These are phyloP conservation scores for Pyricularia pennisetigena DNA, from an alignment of 2,329 filamentous ascomycete species.

Conservation along the genomic window DNA sequence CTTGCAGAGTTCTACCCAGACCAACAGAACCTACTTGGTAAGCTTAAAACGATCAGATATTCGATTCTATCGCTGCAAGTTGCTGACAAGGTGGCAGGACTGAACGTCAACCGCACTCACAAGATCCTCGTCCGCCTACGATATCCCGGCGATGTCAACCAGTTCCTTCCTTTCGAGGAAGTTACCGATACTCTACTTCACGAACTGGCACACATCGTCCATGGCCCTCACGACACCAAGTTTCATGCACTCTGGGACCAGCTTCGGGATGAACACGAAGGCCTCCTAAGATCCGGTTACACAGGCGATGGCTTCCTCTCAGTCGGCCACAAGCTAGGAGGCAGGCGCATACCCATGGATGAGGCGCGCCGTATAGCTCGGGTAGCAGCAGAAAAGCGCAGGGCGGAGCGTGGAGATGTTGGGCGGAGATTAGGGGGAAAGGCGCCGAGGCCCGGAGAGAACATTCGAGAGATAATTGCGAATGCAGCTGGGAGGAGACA, in stretches of 20 bases:
- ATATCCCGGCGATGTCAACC: constrained; percentile 60
- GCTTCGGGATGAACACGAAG: constrained; percentile 75
- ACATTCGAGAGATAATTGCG: constrained; percentile 64
- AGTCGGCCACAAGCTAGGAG: constrained; percentile 64
- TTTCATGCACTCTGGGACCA: constrained; percentile 88
- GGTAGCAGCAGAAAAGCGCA: constrained; percentile 62
- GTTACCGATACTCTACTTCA: constrained; percentile 89
- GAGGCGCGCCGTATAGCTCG: constrained; percentile 70
- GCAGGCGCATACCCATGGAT: constrained; percentile 50
- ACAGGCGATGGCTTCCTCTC: constrained; percentile 84
- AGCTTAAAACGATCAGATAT: constrained; percentile 7
- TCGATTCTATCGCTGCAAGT: background rate
- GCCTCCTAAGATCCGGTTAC: constrained; percentile 69
- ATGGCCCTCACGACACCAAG: constrained; percentile 70
- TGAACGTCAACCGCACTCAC: constrained; percentile 69
- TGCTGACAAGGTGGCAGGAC: constrained; percentile 28
- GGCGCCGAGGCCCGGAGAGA: constrained; percentile 40
- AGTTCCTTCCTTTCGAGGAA: constrained; percentile 73
- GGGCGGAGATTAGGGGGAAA: constrained; percentile 66
- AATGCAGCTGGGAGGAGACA: constrained; percentile 61
- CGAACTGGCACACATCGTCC: constrained; percentile 81
- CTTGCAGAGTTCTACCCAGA: constrained; percentile 80
- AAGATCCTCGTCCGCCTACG: constrained; percentile 78
- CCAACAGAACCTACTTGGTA: constrained; percentile 62
- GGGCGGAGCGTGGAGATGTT: constrained; percentile 39